Base-by-base conservation (phyloP, 345 rosid genomes). In the Corchorus capsularis region DNA sequence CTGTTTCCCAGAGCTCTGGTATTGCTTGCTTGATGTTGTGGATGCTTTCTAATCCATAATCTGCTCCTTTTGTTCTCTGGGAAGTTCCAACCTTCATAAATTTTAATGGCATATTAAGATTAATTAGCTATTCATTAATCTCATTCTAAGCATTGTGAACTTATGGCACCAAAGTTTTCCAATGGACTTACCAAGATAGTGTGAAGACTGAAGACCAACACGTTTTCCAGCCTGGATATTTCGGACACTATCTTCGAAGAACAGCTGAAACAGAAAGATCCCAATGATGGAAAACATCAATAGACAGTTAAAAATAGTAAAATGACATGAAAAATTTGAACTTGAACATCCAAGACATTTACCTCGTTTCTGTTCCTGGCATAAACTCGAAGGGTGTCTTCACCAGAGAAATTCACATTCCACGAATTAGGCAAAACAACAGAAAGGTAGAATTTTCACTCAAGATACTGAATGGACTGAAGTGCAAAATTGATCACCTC, bases 391-490 rank as follows among this genome's bases (percentile, higher is more conserved):
- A 95, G 77, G 53, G 82, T 79, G 78, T 93, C 99, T 34, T 82
- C 87, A 8, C 99, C 98, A 27, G 89, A 86, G 86, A 93, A 96
- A 59, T 93, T 92, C 73, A 77, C 88, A 27, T 91, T 87, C 63
- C 99, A 93, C 86, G 78, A n/a, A n/a, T 71, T 39, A 76, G 63
- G 47, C 14, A 20, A 77, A 41, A 7, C 3, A 70, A 64, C 46
- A 66, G 46, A 39, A 19, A 35, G 27, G 8, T n/a, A n/a, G n/a
- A 63, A 61, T 39, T 49, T 19, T 75, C 90, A 95, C 99, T 97
- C 99, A 8, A 93, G 89, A 89, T 93, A 91, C 63, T 85, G 97
- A 76, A 96, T 73, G 3, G 96, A 88, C 53, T 82, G 86, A 82
- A 93, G 89, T 15, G 93, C 96, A 17, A 85, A 74, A 84, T 90